Base-by-base conservation (phyloP, 176 grass and related monocot species). In the Carex littledalei region DNA sequence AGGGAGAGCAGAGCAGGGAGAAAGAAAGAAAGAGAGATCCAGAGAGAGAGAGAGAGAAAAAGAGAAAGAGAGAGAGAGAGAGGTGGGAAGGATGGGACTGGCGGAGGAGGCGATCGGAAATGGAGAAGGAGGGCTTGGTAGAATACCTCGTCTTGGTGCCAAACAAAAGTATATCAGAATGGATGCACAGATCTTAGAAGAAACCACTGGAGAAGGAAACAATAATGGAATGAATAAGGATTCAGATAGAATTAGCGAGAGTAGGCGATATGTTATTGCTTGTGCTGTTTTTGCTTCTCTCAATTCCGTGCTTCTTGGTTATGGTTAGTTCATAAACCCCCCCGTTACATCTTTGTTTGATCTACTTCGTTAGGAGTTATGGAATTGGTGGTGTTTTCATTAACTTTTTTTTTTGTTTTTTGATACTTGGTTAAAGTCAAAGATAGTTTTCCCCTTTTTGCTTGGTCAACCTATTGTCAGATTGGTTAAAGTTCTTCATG, bases 231-330 rank as follows among this genome's bases (percentile, higher is more conserved):
- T 12, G 34, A 10, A 39, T 39, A 39, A 34, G 62, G 34, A 85
- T 87, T 39, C 49, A 47, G 64, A 74, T 6, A 84, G 66, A 15
- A 41, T 52, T 12, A 84, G 67, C 29, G 65, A 78, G n/a, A 89
- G 88, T 68, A 83, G 85, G 74, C 64, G 89, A 69, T 94, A 92
- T 29, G 91, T 97, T 11, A 77, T 97, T 37, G 67, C 87, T 63
- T 97, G 92, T 86, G 89, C 94, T 9, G 63, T 97, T 72, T 94
- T 97, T 15, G 94, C 94, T 41, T 97, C 94, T 29, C 94, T 97
- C 61, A 97, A 92, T 84, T 92, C 90, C 57, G 85, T 97, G 0
- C 94, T 97, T 11, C 94, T 97, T 84, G 94, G 94, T 49, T 97
- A 97, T 79, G 94, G 90, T 97, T 63, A 94, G 91, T 58, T 57